A percentile compares a stretch with the other conserved stretches of the same genome.
These are phyloP conservation scores for Russula sp. DNA, from an alignment of 768 basidiomycete genomes.

Conservation along the genomic window DNA sequence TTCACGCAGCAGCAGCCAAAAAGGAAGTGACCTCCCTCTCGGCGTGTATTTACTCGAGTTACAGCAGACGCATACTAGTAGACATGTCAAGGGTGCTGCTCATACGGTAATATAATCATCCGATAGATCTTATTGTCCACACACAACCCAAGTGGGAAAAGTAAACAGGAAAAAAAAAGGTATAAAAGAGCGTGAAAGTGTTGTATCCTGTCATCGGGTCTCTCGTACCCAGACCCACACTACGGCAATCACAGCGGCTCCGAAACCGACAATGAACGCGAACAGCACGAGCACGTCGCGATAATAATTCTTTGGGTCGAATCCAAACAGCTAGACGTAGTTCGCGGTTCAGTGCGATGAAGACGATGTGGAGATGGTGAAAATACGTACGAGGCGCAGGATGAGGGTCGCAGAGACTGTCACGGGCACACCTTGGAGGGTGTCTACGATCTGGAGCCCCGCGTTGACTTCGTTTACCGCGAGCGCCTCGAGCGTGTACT, in stretches of 20 bases:
- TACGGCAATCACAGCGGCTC: constrained; percentile 57
- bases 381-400: constrained; percentile 64
- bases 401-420: constrained; percentile 75
- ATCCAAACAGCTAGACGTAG: constrained; percentile 69
- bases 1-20: constrained; percentile 46
- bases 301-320: constrained; percentile 76
- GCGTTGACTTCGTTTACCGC: constrained; percentile 89
- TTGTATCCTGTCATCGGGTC: constrained; percentile 43
- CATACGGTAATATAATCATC: constrained; percentile 9
- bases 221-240: constrained; percentile 80
- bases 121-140: not conserved
- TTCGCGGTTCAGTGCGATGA: not conserved
- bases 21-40: not conserved
- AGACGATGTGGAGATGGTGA: not conserved
- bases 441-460: constrained; percentile 78
- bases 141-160: not conserved
- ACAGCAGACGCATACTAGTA: constrained; percentile 5
- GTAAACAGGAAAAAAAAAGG: not conserved
- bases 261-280: constrained; percentile 80
- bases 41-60: not conserved
- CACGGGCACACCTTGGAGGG: constrained; percentile 75
- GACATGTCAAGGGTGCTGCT: not conserved
- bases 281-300: constrained; percentile 84
- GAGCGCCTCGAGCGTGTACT: constrained; percentile 79
- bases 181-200: not conserved